phyloP scores from a whole-genome alignment of 2,329 filamentous ascomycete species.

The Penicillium frequentans region DNA sequence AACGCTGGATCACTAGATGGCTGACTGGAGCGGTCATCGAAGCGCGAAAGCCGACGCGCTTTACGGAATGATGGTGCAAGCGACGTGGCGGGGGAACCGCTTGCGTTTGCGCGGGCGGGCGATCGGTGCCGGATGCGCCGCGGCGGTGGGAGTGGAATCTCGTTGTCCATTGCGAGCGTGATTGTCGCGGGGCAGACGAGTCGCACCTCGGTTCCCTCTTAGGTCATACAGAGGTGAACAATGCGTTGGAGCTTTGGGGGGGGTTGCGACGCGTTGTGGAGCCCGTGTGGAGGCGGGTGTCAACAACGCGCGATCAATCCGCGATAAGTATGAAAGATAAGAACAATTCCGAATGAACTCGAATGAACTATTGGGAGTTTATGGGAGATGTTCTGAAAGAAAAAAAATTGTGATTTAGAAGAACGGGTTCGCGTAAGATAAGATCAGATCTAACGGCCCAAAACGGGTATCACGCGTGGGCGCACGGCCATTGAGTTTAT shows the following conservation, averaged over 20 bases:
- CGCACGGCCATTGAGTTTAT: constrained; percentile 18
- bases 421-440: constrained; percentile 11
- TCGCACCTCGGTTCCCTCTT: neutral
- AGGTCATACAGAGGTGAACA: neutral
- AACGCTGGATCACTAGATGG: constrained; percentile 47
- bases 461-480: constrained; percentile 18
- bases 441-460: constrained; percentile 20
- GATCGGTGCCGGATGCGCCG: constrained; percentile 38
- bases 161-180: constrained; percentile 35
- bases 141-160: constrained; percentile 40
- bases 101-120: constrained; percentile 19
- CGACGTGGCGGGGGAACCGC: constrained; percentile 14
- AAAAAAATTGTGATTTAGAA: neutral
- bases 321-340: neutral
- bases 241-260: neutral
- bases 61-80: constrained; percentile 22
- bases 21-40: constrained; percentile 39
- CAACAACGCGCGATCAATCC: constrained; percentile 18
- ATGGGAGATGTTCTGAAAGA: neutral
- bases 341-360: neutral
- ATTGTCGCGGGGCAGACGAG: neutral
- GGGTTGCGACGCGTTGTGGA: constrained; percentile 25
- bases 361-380: neutral
- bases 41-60: constrained; percentile 28
- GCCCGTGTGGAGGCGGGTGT: constrained; percentile 12